Evolutionary conservation across 306 rosid genomes (phyloP), one percentile per base, ranked within the genome.

Genomic region (Acacia melanoxylon): DNA sequence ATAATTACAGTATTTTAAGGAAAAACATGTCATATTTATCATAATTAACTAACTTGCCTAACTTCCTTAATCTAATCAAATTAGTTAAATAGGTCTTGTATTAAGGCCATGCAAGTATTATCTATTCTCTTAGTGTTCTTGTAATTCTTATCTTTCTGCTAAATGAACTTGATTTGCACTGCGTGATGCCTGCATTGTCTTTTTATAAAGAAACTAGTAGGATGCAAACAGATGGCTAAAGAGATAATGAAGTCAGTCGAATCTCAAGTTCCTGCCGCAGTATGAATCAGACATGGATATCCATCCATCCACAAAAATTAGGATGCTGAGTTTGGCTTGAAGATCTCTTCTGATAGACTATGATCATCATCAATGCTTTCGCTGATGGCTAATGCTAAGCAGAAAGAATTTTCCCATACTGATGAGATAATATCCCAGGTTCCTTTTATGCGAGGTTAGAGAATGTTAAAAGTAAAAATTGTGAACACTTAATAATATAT

Each of bases 201-300:
- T 35, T 44, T 71, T 6, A 71, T 71, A 40, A 58, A 71, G 58
- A 71, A 44, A 31, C 75, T 71, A 45, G 58, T 71, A 24, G 58
- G 58, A 71, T 44, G 75, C 75, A 71, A 44, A 44, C 58, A 71
- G 40, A 44, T 71, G 1, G 75, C 40, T 12, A 58, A 71, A 44
- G 58, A 71, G 37, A 71, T 71, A 71, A 71, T 45, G 40, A 71
- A 71, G 37, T 71, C 75, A 71, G 37, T 71, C 7, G 75, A 71
- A 71, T 71, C 75, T 6, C 75, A 71, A 29, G 58, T 71, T 71
- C 58, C 58, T 45, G 56, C 75, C 45, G 58, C 75, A 22, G 58
- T 44, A 44, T 71, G 6, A 71, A 71, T 42, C 29, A 44, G 8
- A 8, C 27, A 16, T 69, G 13, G 35, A 42, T 40, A 42, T 16